Evolutionary conservation across 495 filamentous ascomycete species (phyloP).

Genomic region (Cladorrhinum samala): DNA sequence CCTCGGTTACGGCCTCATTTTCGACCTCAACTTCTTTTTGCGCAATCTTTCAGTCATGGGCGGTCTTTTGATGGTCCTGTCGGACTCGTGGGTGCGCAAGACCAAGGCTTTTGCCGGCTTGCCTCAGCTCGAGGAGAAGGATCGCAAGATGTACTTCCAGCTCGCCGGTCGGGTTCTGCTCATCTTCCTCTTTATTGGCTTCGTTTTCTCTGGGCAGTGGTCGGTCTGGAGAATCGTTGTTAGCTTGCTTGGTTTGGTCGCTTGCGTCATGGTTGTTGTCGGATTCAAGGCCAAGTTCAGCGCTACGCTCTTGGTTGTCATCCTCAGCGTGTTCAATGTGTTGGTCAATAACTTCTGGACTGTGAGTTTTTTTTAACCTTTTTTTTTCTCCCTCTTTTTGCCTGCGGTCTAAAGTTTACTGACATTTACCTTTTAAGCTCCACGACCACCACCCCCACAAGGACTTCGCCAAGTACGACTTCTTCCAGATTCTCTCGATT

Average conservation of each 20-base stretch:
- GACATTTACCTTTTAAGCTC: slow-evolving; percentile 52
- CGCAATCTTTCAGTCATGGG: slow-evolving; percentile 96
- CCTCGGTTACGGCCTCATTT: slow-evolving; percentile 94
- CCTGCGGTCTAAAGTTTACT: slow-evolving; percentile 6
- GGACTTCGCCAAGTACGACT: slow-evolving; percentile 99
- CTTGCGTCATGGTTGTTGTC: slow-evolving; percentile 97
- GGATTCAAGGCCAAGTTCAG: slow-evolving; percentile 99
- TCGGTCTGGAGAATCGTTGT: slow-evolving; percentile 77
- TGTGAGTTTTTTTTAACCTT: slow-evolving; percentile 58
- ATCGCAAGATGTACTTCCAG: slow-evolving; percentile 99
- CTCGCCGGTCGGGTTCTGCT: slow-evolving; percentile 91
- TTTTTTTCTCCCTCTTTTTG: neutral
- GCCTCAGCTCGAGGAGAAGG: slow-evolving; percentile 93
- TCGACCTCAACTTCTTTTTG: slow-evolving; percentile 99
- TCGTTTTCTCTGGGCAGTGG: slow-evolving; percentile 94
- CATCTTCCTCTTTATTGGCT: slow-evolving; percentile 94
- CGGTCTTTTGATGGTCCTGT: slow-evolving; percentile 94
- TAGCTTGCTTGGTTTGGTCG: slow-evolving; percentile 73
- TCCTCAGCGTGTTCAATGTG: slow-evolving; percentile 93
- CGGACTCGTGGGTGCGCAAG: slow-evolving; percentile 96
- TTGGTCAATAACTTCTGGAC: slow-evolving; percentile 99
- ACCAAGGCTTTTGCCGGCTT: slow-evolving; percentile 92
- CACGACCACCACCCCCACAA: slow-evolving; percentile 98
- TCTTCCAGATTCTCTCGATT: slow-evolving; percentile 99
- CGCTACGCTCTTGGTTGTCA: slow-evolving; percentile 85